Conservation (phyloP, 2,329 filamentous ascomycete species). For the Botrytis porri region DNA sequence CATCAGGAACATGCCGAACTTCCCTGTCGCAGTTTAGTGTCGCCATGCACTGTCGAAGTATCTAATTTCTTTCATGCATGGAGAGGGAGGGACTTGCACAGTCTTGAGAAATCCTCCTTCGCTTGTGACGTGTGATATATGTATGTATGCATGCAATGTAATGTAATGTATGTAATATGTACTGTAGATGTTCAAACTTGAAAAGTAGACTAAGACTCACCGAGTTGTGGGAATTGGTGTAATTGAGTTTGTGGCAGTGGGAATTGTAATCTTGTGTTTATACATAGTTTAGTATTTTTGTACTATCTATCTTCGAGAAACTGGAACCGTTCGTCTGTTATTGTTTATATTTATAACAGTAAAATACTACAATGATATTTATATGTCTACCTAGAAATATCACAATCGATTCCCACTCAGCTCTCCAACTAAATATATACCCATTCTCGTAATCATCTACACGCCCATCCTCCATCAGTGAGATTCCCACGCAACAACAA, state of each 20-base stretch:
- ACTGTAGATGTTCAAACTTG: not conserved
- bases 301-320: not conserved
- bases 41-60: not conserved
- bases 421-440: not conserved
- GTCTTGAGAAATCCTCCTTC: slow-evolving; percentile 6
- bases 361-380: not conserved
- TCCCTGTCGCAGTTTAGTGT: slow-evolving; percentile 6
- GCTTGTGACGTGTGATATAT: not conserved
- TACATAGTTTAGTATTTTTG: not conserved
- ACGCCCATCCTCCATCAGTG: not conserved
- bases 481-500: not conserved
- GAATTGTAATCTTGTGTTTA: not conserved
- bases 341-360: not conserved
- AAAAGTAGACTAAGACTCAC: not conserved
- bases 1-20: slow-evolving; percentile 18
- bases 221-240: not conserved
- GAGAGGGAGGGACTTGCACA: not conserved
- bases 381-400: not conserved
- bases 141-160: not conserved
- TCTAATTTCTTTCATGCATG: slow-evolving; percentile 11
- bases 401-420: not conserved
- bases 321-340: no score
- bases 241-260: not conserved
- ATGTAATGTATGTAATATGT: no score
- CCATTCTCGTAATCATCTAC: not conserved